Percentiles rank a stretch among this genome's conserved stretches.
phyloP scores from a whole-genome alignment of 2,329 filamentous ascomycete genomes.

The Thielaviopsis populi region DNA sequence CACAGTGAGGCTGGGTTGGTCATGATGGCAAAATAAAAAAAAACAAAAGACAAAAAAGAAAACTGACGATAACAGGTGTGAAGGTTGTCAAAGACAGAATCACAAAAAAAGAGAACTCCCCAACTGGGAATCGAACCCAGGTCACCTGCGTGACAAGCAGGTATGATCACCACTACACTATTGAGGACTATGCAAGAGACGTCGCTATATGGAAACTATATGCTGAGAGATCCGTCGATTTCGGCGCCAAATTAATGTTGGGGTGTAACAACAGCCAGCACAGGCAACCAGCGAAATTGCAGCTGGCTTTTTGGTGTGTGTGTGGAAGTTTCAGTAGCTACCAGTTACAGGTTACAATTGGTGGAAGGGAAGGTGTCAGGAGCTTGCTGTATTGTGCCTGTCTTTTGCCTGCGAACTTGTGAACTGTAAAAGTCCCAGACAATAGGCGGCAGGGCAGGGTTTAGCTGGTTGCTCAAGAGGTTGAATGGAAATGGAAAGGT shows the following conservation, averaged over 20 bases:
- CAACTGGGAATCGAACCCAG: constrained; percentile 3
- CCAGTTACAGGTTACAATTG: too few relatives aligned
- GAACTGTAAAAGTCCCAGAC: background rate
- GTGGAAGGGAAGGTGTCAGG: background rate
- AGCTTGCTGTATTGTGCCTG: background rate
- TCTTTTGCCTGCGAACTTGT: background rate
- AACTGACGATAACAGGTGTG: too few relatives aligned
- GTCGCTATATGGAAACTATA: too few relatives aligned
- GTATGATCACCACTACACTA: constrained; percentile 4
- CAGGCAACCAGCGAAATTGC: background rate
- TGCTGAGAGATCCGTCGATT: background rate
- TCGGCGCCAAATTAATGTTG: background rate
- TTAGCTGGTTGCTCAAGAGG: background rate
- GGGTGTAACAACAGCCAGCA: background rate
- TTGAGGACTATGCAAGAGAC: background rate
- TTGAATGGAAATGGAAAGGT: background rate
- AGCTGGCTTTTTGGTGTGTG: background rate
- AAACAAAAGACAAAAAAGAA: too few relatives aligned
- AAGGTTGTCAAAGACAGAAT: background rate
- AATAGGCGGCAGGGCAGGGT: too few relatives aligned
- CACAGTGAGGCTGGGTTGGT: background rate
- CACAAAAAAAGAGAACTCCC: background rate
- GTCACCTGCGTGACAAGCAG: constrained; percentile 7
- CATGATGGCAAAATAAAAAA: background rate
- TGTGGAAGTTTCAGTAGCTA: background rate